Percentiles rank a stretch among this genome's conserved stretches.
phyloP scores from a whole-genome alignment of 2,329 filamentous ascomycete genomes.

The Penicillium oxalicum region DNA sequence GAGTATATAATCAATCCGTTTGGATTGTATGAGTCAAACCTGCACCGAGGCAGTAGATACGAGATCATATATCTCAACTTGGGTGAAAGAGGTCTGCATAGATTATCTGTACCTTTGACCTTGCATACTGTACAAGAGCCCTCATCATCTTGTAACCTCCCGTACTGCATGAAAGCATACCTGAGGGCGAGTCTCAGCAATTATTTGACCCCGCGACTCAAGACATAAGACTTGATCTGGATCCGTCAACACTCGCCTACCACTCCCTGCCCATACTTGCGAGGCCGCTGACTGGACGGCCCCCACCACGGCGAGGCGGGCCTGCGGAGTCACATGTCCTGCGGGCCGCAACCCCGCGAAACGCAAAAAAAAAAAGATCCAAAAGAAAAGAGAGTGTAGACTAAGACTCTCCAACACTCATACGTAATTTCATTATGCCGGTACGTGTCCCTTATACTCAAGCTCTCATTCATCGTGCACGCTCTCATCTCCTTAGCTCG shows the following conservation, averaged over 20 bases:
- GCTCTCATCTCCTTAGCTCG: constrained; percentile 41
- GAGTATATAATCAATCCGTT: constrained; percentile 10
- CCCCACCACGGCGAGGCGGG: background rate
- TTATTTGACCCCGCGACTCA: too few relatives aligned
- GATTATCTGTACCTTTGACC: too few relatives aligned
- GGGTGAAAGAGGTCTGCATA: too few relatives aligned
- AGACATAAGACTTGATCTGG: too few relatives aligned
- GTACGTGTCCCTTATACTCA: constrained; percentile 13
- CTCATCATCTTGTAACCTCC: too few relatives aligned
- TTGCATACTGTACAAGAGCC: too few relatives aligned
- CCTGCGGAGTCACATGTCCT: constrained; percentile 17
- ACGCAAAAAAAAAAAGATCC: too few relatives aligned
- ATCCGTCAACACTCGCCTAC: too few relatives aligned
- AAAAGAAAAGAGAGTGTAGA: constrained; percentile 13
- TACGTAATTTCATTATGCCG: constrained; percentile 21
- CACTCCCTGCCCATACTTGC: too few relatives aligned
- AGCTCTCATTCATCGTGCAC: background rate
- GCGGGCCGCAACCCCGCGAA: constrained; percentile 11
- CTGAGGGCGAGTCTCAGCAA: too few relatives aligned
- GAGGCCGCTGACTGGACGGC: background rate
- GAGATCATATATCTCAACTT: too few relatives aligned
- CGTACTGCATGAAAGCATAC: too few relatives aligned
- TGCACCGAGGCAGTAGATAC: background rate
- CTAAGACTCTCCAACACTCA: constrained; percentile 5
- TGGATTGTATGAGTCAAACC: background rate